Evolutionary conservation across 106 monocot genomes (phyloP).

Genomic region (Platanthera zijinensis): DNA sequence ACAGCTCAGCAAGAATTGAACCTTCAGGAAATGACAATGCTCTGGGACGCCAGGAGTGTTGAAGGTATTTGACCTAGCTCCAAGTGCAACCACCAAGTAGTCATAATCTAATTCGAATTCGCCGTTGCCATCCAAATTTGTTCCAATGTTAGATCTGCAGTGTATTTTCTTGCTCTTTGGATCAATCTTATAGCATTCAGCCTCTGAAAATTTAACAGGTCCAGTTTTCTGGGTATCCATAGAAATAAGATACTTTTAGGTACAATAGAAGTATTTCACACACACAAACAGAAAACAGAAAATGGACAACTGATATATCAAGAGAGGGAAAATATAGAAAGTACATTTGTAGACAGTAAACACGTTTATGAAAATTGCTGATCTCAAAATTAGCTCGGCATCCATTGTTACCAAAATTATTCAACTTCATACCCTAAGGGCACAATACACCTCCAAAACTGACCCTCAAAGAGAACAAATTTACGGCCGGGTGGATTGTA

Average conservation of each 20-base stretch:
- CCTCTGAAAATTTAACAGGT: constrained; percentile 32
- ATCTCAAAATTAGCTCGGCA: too few species aligned
- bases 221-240: constrained; percentile 32
- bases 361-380: too few species aligned
- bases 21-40: constrained; percentile 68
- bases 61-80: constrained; percentile 54
- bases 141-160: constrained; percentile 22
- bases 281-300: neutral
- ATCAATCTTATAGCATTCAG: constrained; percentile 24
- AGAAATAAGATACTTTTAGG: neutral
- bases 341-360: too few species aligned
- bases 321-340: too few species aligned
- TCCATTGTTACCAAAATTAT: too few species aligned
- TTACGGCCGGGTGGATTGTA: too few species aligned
- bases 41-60: constrained; percentile 59
- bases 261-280: neutral
- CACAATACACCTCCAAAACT: too few species aligned
- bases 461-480: too few species aligned
- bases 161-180: constrained; percentile 22
- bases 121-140: constrained; percentile 40
- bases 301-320: neutral
- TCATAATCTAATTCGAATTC: constrained; percentile 45
- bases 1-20: neutral
- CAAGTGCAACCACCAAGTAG: constrained; percentile 33
- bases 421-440: too few species aligned